phyloP scores from a whole-genome alignment of 2,329 filamentous ascomycete species.

The Talaromyces sp. region DNA sequence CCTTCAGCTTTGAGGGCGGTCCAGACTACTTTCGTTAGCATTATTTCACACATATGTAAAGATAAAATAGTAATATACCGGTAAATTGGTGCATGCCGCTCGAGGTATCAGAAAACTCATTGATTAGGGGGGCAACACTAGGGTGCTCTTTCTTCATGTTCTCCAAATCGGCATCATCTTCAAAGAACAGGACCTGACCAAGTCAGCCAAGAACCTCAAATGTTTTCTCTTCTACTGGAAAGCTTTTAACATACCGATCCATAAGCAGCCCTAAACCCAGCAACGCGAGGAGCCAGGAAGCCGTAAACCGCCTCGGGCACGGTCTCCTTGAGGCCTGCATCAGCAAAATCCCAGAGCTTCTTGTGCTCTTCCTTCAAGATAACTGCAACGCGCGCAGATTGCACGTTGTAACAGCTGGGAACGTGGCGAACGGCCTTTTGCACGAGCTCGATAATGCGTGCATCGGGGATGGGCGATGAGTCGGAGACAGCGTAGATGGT shows the following conservation, averaged over 20 bases:
- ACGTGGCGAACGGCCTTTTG: conserved; percentile 54
- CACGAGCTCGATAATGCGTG: conserved; percentile 23
- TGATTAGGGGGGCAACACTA: neutral
- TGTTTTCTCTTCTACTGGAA: neutral
- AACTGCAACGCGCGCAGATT: conserved; percentile 48
- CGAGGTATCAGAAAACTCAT: conserved; percentile 7
- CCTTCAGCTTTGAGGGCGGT: conserved; percentile 73
- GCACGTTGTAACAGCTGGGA: conserved; percentile 48
- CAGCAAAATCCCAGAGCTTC: conserved; percentile 71
- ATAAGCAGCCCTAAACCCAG: conserved; percentile 62
- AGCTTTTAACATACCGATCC: conserved; percentile 56
- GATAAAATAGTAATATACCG: conserved; percentile 14
- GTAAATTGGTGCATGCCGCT: conserved; percentile 8
- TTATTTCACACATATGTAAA: neutral
- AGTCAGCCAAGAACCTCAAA: neutral
- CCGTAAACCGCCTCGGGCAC: conserved; percentile 52
- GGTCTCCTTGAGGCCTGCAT: conserved; percentile 50
- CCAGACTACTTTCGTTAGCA: conserved; percentile 45
- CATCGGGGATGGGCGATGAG: conserved; percentile 23
- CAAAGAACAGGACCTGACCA: conserved; percentile 8
- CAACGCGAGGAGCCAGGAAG: conserved; percentile 22
- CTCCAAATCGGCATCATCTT: conserved; percentile 2
- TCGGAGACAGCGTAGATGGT: conserved; percentile 23
- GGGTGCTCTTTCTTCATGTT: neutral
- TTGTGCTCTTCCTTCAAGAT: conserved; percentile 74